Evolutionary conservation across 371 early-diverging fungal genomes (phyloP), one percentile per base, ranked within the genome.

Genomic region (Synchytrium microbalum): DNA sequence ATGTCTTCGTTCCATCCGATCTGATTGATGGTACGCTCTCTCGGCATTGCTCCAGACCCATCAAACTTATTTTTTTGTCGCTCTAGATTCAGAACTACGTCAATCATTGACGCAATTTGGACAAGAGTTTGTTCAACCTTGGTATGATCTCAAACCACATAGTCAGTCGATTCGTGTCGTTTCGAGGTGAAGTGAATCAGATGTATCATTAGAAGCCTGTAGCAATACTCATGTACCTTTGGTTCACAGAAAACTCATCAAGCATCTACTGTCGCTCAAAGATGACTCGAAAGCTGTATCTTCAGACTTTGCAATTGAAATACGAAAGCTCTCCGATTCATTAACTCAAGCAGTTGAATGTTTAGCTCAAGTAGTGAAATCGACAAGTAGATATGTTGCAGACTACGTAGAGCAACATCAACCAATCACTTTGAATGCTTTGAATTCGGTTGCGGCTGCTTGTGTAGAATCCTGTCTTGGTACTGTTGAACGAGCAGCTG

Each of bases 161-260:
- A 13, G 51, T 13, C 13, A n/a, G 51, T 13, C 14, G 14, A n/a
- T n/a, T 13, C n/a, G 51, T 51, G 51, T 51, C 14, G 13, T 51
- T 13, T n/a, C 51, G 65, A 33, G 69, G 62, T 57, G 61, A 58
- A 13, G 51, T 59, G 62, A 65, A 65, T 51, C 29, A 65, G 46
- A 65, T 65, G 32, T 30, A 29, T 58, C 38, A n/a, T n/a, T n/a
- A n/a, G n/a, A n/a, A n/a, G n/a, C n/a, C n/a, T n/a, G n/a, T n/a
- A n/a, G n/a, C n/a, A n/a, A 19, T 10, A 38, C 46, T 38, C 10
- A 38, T 38, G 19, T 5, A 38, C 19, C 19, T 19, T 38, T 38
- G 5, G 10, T 38, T 38, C 19, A 38, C 19, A 38, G 46, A 19
- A 38, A 38, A 38, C 46, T 38, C 19, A 19, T 38, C 46, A 38